Evolutionary conservation across 768 basidiomycete species (phyloP), one percentile per base, ranked within the genome.

Genomic region (Auricularia heimuer): DNA sequence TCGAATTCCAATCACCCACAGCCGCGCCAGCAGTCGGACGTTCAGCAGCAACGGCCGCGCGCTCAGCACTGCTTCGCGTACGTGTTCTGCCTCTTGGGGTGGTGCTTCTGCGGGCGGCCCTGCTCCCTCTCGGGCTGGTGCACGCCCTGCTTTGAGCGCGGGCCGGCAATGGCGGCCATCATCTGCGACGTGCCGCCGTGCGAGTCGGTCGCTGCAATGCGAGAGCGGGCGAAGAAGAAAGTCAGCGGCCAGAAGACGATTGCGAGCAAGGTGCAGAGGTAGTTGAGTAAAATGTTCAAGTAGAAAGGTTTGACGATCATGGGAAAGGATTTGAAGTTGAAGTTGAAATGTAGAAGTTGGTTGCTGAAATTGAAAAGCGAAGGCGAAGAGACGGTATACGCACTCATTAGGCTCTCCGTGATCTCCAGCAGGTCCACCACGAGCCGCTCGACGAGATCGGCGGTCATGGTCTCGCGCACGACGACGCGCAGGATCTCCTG

Each of bases 341-440:
- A n/a, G 54, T 54, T 33, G 56, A 1, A 34, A 29, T 29, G 29
- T 29, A 29, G 29, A 29, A 29, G 29, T 29, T 29, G 29, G 29
- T 29, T 29, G 29, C 29, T 29, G 24, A 24, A 8, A 33, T 18
- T 18, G 14, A 18, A 51, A 18, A 18, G 21, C 21, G 8, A 29
- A 24, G 56, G 14, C 10, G 29, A 60, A 60, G 24, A 29, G 36
- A 29, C 45, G 18, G 47, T 51, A 51, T 16, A 74, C 78, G 64
- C 65, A 81, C 81, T 72, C 12, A 75, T 73, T 35, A 94, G 77
- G 4, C 78, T 75, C 70, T 89, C 83, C 0, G 87, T 88, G 35
- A 90, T 74, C 70, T 87, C 83, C 35, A 92, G 76, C 58, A 93
- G 77, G 66, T 94, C 91, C 2, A 75, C 75, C 24, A 93, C 75